Conservation (phyloP, 2,329 filamentous ascomycete genomes). For the Fusarium chuoi region DNA sequence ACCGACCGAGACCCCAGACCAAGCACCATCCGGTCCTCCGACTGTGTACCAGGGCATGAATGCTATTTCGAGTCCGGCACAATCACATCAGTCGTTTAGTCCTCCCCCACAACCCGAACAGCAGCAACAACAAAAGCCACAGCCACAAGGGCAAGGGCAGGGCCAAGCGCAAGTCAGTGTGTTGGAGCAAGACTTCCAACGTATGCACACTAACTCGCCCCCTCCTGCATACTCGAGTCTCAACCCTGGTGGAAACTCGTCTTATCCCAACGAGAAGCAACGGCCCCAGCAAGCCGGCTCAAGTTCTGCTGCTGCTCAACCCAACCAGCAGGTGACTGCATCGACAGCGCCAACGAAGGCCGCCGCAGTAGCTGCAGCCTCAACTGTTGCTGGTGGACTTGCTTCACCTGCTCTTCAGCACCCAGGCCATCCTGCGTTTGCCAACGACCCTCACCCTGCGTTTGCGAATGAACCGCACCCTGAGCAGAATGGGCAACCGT, state of each 20-base stretch:
- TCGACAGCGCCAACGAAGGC: slow-evolving; percentile 48
- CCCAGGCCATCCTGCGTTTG: slow-evolving; percentile 86
- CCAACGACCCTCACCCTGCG: slow-evolving; percentile 85
- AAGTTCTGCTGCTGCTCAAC: slow-evolving; percentile 43
- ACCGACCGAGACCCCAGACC: slow-evolving; percentile 88
- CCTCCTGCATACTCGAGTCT: slow-evolving; percentile 96
- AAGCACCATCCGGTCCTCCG: slow-evolving; percentile 87
- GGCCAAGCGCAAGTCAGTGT: slow-evolving; percentile 68
- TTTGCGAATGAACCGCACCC: slow-evolving; percentile 85
- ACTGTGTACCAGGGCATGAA: slow-evolving; percentile 90
- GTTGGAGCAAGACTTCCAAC: slow-evolving; percentile 87
- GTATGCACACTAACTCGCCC: slow-evolving; percentile 83
- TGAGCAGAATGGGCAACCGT: slow-evolving; percentile 60
- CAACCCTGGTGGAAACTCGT: slow-evolving; percentile 60
- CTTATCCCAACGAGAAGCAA: slow-evolving; percentile 85
- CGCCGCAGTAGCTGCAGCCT: slow-evolving; percentile 34
- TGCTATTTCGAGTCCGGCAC: slow-evolving; percentile 68
- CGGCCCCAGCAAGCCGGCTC: slow-evolving; percentile 53
- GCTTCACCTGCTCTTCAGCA: slow-evolving; percentile 64
- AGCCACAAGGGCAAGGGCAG: slow-evolving; percentile 49
- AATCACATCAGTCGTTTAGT: slow-evolving; percentile 44
- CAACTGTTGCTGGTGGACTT: slow-evolving; percentile 45
- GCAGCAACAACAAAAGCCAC: slow-evolving; percentile 26
- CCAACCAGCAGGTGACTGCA: slow-evolving; percentile 36
- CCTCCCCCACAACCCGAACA: slow-evolving; percentile 55